phyloP scores from a whole-genome alignment of 2,329 filamentous ascomycete genomes.

The Aspergillus tamarii region DNA sequence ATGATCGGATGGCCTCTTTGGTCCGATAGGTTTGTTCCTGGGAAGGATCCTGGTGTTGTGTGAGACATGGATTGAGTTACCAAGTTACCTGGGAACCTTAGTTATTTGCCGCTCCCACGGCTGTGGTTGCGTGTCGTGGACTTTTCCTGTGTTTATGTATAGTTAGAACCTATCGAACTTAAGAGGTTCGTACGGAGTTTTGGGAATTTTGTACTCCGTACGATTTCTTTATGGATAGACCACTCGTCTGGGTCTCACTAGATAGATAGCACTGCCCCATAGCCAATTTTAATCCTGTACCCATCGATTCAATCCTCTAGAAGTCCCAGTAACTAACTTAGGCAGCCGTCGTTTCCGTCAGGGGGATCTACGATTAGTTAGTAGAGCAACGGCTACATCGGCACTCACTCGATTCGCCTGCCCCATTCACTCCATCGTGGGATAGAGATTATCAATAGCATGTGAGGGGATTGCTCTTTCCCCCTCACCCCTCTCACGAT shows the following conservation, averaged over 20 bases:
- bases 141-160: background rate
- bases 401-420: background rate
- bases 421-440: background rate
- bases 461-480: background rate
- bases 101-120: background rate
- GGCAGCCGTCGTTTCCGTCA: conserved; percentile 6
- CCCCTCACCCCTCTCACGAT: background rate
- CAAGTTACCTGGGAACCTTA: background rate
- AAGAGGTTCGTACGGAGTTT: background rate
- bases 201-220: background rate
- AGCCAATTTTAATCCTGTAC: background rate
- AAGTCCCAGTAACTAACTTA: background rate
- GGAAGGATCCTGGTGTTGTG: background rate
- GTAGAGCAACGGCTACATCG: background rate
- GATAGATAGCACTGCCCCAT: background rate
- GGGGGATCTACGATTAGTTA: conserved; percentile 6
- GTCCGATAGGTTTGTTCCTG: background rate
- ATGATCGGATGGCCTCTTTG: background rate
- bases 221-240: background rate
- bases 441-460: background rate
- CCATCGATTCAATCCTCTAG: background rate
- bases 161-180: background rate
- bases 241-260: background rate
- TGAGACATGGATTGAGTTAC: background rate
- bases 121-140: background rate